Evolutionary conservation across 179 eudicot species (phyloP).

Genomic region (Nepenthes alata): DNA sequence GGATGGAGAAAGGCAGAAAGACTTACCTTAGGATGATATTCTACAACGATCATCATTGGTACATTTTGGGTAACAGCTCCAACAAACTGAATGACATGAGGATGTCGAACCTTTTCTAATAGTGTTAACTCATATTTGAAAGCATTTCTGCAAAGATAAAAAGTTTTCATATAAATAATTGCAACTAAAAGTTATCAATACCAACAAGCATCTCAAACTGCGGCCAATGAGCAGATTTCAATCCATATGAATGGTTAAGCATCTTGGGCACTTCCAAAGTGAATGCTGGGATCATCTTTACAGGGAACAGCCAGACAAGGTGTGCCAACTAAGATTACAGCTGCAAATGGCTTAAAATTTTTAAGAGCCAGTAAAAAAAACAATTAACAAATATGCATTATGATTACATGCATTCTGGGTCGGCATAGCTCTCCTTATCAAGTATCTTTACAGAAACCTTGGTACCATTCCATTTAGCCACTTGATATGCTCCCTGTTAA

Average conservation of each 20-base stretch:
- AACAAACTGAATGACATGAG: conserved; percentile 94
- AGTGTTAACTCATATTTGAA: conserved; percentile 80
- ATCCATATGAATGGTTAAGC: too few relatives aligned
- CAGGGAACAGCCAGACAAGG: too few relatives aligned
- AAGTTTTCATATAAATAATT: not conserved
- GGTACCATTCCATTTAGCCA: conserved; percentile 98
- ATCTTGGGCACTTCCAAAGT: not conserved
- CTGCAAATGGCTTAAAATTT: not conserved
- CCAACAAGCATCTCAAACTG: conserved; percentile 1
- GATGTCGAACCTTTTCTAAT: conserved; percentile 93
- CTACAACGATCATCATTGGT: conserved; percentile 97
- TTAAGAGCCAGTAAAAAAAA: not conserved
- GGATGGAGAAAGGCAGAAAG: not conserved
- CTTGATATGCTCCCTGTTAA: conserved; percentile 75
- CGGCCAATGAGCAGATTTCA: conserved; percentile 1
- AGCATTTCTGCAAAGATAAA: conserved; percentile 52
- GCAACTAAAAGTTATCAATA: not conserved
- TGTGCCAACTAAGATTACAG: not conserved
- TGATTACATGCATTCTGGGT: conserved; percentile 79
- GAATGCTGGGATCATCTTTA: not conserved
- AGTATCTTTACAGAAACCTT: conserved; percentile 96
- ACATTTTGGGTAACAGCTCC: conserved; percentile 98
- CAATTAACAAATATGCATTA: not conserved
- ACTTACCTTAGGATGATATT: conserved; percentile 73
- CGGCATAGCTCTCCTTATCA: conserved; percentile 80